Conservation (phyloP, 2,329 filamentous ascomycete genomes). For the Beauveria scarabaeidicola region DNA sequence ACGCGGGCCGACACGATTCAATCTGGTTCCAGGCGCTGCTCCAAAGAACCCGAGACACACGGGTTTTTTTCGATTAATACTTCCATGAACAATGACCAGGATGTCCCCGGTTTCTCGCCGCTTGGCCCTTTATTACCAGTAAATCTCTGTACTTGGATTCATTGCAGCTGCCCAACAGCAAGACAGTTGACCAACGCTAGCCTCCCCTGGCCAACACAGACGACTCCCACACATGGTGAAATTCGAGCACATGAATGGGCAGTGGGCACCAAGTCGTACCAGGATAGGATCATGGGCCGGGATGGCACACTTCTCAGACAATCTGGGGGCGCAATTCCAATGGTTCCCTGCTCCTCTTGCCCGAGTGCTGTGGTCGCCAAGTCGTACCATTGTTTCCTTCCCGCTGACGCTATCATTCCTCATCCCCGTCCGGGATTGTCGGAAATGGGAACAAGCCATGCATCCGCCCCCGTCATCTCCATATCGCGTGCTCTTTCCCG, state of each 20-base stretch:
- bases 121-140: no score
- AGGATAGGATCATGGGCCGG: no score
- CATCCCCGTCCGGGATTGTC: background rate
- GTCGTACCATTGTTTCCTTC: background rate
- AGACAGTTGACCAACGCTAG: background rate
- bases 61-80: background rate
- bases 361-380: background rate
- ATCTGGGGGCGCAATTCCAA: background rate
- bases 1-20: background rate
- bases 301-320: background rate
- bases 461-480: background rate
- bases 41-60: background rate
- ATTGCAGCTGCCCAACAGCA: background rate
- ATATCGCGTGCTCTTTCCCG: conserved; percentile 4
- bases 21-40: background rate
- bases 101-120: background rate
- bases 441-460: conserved; percentile 3
- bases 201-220: background rate
- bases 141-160: no score
- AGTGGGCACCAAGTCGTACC: background rate
- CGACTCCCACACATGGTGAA: background rate
- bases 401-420: background rate
- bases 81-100: background rate
- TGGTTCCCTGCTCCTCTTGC: background rate
- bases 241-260: conserved; percentile 5